Percentiles rank a stretch among this genome's conserved stretches.
phyloP scores from a whole-genome alignment of 371 early-diverging fungal genomes.

The Thermomucor indicae-seudaticae region DNA sequence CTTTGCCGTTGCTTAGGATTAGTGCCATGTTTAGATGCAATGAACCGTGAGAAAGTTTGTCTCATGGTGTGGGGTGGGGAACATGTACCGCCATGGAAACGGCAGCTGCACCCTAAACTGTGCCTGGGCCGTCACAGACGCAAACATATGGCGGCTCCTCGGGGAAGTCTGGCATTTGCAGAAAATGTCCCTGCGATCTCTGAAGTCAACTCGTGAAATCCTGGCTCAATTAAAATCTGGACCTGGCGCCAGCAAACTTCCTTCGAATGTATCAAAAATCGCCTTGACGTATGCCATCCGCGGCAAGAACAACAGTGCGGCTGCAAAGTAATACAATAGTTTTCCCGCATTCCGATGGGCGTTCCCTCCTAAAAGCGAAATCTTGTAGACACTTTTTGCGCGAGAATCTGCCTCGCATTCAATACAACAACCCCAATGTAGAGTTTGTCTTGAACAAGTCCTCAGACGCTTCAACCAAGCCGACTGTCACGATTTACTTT shows the following conservation, averaged over 20 bases:
- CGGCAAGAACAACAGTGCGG: constrained; percentile 53
- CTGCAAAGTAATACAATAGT: constrained; percentile 46
- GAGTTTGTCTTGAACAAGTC: constrained; percentile 48
- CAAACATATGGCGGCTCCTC: too few relatives aligned
- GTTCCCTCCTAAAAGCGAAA: neutral
- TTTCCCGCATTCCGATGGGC: neutral
- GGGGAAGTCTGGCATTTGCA: too few relatives aligned
- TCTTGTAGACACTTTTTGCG: constrained; percentile 52
- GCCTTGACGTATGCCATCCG: constrained; percentile 49
- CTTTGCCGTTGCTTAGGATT: too few relatives aligned
- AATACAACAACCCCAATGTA: constrained; percentile 58
- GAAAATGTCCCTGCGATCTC: constrained; percentile 43
- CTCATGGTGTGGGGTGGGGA: too few relatives aligned
- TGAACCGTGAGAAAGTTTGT: too few relatives aligned
- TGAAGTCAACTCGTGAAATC: constrained; percentile 33
- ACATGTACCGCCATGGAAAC: too few relatives aligned
- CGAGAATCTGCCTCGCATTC: constrained; percentile 57
- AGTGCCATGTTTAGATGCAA: too few relatives aligned
- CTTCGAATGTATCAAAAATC: constrained; percentile 51
- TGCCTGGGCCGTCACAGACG: too few relatives aligned
- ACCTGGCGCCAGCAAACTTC: constrained; percentile 48
- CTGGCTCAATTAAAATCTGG: constrained; percentile 32
- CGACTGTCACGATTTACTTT: constrained; percentile 53
- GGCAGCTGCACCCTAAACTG: too few relatives aligned
- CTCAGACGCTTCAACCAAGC: constrained; percentile 41